Conservation (phyloP, 306 rosid species). For the Medicago arabica region DNA sequence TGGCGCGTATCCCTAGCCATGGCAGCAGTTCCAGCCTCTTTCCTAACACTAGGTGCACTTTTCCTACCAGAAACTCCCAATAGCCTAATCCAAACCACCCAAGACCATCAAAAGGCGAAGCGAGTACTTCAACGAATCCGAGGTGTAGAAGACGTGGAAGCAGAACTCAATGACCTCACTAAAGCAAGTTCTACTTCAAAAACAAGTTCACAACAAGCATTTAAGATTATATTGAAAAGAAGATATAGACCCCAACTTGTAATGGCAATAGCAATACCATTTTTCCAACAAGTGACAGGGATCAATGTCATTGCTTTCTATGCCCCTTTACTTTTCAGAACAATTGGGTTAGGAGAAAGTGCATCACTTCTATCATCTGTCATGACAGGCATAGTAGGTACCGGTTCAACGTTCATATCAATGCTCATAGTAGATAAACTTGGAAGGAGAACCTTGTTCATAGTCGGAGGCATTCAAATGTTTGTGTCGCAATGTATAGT, state of each 20-base stretch:
- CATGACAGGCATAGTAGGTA: constrained; percentile 51
- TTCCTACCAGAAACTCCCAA: constrained; percentile 90
- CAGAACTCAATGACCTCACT: constrained; percentile 52
- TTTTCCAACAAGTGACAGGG: constrained; percentile 62
- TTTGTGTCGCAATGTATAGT: constrained; percentile 41
- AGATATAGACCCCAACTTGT: constrained; percentile 61
- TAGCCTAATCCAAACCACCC: constrained; percentile 65
- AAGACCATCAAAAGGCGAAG: constrained; percentile 56
- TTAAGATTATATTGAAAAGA: constrained; percentile 36
- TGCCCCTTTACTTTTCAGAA: constrained; percentile 55
- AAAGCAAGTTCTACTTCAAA: constrained; percentile 45
- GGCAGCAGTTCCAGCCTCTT: constrained; percentile 73
- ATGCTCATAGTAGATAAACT: constrained; percentile 58
- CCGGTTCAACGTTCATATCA: constrained; percentile 53
- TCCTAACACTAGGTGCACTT: constrained; percentile 69
- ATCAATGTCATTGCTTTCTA: constrained; percentile 63
- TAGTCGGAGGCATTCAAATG: constrained; percentile 57
- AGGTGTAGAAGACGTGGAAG: constrained; percentile 53
- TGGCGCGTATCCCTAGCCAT: constrained; percentile 80
- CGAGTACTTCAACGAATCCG: constrained; percentile 57
- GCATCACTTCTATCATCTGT: constrained; percentile 56
- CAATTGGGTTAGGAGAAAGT: constrained; percentile 61
- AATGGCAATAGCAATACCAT: constrained; percentile 60
- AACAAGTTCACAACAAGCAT: constrained; percentile 30
- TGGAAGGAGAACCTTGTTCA: constrained; percentile 54